A percentile compares a stretch with the other conserved stretches of the same genome.
These are phyloP conservation scores for Penicillium sp. DNA, from an alignment of 2,329 filamentous ascomycete species.

Conservation along the genomic window DNA sequence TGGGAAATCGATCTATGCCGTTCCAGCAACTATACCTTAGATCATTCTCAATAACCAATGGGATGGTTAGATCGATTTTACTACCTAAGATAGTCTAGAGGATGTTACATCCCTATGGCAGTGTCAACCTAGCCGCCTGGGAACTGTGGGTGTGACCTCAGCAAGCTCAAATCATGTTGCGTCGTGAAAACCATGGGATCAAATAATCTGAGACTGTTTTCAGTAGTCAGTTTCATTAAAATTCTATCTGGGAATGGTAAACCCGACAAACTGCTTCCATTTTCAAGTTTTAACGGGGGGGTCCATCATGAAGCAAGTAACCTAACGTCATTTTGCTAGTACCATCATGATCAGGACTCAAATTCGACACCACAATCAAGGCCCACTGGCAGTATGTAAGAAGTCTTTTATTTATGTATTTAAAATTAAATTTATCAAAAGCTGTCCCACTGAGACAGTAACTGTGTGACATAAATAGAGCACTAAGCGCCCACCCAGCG, in stretches of 20 bases:
- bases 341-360: too few species aligned
- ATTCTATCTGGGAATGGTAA: not conserved
- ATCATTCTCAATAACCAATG: constrained; percentile 1
- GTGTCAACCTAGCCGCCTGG: constrained; percentile 15
- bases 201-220: not conserved
- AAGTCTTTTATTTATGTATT: not conserved
- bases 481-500: constrained; percentile 22
- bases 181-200: not conserved
- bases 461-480: constrained; percentile 25
- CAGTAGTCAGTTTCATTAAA: not conserved
- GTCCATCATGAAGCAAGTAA: too few species aligned
- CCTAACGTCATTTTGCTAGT: too few species aligned
- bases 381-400: too few species aligned
- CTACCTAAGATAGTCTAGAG: constrained; percentile 5
- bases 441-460: constrained; percentile 11
- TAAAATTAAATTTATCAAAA: not conserved
- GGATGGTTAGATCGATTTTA: constrained; percentile 2
- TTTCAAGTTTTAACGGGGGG: too few species aligned
- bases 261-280: too few species aligned
- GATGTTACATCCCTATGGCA: constrained; percentile 8
- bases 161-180: not conserved
- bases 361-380: too few species aligned
- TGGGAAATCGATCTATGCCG: not conserved
- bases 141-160: constrained; percentile 7
- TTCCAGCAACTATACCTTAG: not conserved